phyloP scores from a whole-genome alignment of 169 alveolate genomes.

The Perkinsus chesapeaki region DNA sequence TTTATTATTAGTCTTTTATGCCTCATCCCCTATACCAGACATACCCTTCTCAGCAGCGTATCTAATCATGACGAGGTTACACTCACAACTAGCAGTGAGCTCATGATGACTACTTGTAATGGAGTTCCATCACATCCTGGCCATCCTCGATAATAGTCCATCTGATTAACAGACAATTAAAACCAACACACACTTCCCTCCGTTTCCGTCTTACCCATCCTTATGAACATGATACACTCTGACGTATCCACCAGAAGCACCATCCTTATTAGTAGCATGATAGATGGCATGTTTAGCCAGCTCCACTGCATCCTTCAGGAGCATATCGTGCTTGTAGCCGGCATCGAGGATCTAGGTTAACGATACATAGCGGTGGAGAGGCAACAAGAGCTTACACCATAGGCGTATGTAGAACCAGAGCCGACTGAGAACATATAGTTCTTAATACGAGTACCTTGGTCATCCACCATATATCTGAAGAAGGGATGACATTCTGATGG shows the following conservation, averaged over 20 bases:
- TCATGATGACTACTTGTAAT: not conserved
- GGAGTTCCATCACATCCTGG: not conserved
- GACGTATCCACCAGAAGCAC: conserved; percentile 97
- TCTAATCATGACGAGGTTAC: not conserved
- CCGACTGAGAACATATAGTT: conserved; percentile 86
- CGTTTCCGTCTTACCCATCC: conserved; percentile 55
- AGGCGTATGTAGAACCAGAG: conserved; percentile 96
- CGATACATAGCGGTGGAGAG: not conserved
- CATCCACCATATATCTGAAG: conserved; percentile 42
- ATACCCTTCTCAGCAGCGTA: not conserved
- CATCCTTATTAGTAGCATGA: conserved; percentile 97
- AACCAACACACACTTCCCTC: not conserved
- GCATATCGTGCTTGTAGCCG: conserved; percentile 58
- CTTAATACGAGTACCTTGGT: conserved; percentile 62
- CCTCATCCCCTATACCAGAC: not conserved
- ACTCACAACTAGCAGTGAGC: not conserved
- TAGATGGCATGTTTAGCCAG: conserved; percentile 95
- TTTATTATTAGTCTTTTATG: not conserved
- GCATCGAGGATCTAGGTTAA: not conserved
- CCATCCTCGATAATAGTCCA: not conserved
- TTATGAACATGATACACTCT: conserved; percentile 91
- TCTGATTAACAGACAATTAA: not conserved
- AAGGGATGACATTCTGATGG: not conserved
- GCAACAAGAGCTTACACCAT: conserved; percentile 71
- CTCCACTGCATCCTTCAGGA: conserved; percentile 92